Percentiles rank a stretch among this genome's conserved stretches.
phyloP scores from a whole-genome alignment of 306 rosid genomes.

The Heteromeles arbutifolia region DNA sequence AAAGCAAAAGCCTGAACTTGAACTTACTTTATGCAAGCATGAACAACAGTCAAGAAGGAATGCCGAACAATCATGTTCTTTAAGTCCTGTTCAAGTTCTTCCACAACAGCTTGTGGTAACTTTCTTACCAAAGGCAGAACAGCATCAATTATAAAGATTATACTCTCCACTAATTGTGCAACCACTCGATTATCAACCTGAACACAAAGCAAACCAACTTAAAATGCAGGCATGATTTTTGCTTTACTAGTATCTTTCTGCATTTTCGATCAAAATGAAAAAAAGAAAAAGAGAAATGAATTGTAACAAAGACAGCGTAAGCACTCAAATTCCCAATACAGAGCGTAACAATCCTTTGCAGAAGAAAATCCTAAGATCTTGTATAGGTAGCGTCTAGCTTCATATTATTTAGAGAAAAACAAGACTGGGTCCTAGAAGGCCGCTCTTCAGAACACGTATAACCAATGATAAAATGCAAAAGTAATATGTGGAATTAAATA shows the following conservation, averaged over 20 bases:
- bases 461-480: background rate
- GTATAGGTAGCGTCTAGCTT: background rate
- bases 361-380: background rate
- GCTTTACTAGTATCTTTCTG: slow-evolving; percentile 4
- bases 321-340: background rate
- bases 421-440: background rate
- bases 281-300: background rate
- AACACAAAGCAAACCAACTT: slow-evolving; percentile 22
- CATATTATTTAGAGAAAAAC: background rate
- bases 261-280: background rate
- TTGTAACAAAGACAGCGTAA: background rate
- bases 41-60: slow-evolving; percentile 95
- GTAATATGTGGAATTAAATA: background rate
- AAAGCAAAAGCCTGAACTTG: slow-evolving; percentile 10
- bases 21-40: slow-evolving; percentile 92
- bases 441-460: background rate
- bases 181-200: slow-evolving; percentile 79
- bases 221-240: slow-evolving; percentile 3
- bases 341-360: background rate
- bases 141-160: slow-evolving; percentile 83
- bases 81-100: slow-evolving; percentile 91
- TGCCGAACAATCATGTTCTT: slow-evolving; percentile 86
- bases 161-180: slow-evolving; percentile 81
- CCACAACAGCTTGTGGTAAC: slow-evolving; percentile 70
- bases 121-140: slow-evolving; percentile 81